Percentiles rank a stretch among this genome's conserved stretches.
Evolutionary conservation across 305 asterid genomes (phyloP).

Genomic region (Fraxinus dipetala): DNA sequence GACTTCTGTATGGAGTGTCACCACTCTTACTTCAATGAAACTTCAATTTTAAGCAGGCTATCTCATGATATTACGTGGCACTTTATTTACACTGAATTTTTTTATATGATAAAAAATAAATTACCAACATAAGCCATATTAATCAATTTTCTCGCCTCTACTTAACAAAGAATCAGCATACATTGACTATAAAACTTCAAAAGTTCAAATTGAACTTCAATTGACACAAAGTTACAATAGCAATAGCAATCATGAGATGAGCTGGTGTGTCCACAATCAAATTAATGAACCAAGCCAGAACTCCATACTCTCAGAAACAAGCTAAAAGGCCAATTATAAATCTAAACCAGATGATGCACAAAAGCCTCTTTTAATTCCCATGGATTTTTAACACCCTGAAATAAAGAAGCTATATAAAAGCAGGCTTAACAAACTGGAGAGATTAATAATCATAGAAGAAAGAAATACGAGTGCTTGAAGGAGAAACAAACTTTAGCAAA

Average conservation of each 20-base stretch:
- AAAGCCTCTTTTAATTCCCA: not conserved
- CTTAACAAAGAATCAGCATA: not conserved
- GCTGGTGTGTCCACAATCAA: not conserved
- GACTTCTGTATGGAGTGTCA: not conserved
- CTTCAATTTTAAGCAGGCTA: not conserved
- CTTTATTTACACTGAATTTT: not conserved
- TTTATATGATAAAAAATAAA: not conserved
- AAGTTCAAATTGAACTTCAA: not conserved
- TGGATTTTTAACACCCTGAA: not conserved
- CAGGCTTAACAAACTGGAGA: not conserved
- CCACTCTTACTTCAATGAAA: not conserved
- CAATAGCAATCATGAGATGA: not conserved
- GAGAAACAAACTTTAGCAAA: not conserved
- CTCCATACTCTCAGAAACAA: not conserved
- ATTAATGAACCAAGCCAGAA: not conserved
- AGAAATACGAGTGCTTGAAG: not conserved
- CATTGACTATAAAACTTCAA: not conserved
- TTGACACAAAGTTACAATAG: not conserved
- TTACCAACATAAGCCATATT: not conserved
- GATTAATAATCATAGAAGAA: not conserved
- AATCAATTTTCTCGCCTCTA: not conserved
- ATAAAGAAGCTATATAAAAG: not conserved
- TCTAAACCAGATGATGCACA: not conserved
- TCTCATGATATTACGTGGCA: not conserved
- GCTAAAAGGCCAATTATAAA: not conserved